Base-by-base conservation (phyloP, 345 rosid species). In the Eucalyptus cloeziana region DNA sequence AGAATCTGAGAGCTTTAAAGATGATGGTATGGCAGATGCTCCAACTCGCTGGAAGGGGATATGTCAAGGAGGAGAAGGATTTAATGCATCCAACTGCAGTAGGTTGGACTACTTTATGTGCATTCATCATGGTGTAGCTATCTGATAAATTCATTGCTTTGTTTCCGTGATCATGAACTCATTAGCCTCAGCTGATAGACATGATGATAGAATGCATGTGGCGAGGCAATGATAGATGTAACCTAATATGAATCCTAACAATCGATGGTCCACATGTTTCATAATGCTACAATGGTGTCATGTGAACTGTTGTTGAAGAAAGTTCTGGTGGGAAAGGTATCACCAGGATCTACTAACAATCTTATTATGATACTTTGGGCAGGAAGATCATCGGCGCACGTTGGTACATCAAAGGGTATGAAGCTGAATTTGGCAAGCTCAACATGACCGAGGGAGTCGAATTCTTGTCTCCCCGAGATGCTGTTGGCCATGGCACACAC, bases 11-110 rank as follows among this genome's bases (percentile, higher is more conserved):
- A 94, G 96, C 89, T 96, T 96, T 87, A 91, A 83, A 8, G 95
- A 94, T 87, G 89, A 92, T 8, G 94, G 93, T 79, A 90, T 96
- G 86, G 91, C 87, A 69, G 91, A 89, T 12, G 64, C 95, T 88
- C 97, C 97, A 2, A 71, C 92, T 21, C 90, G 87, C 22, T 95
- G 98, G 98, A 94, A 92, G 13, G 95, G 98, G 85, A 87, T 85
- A 92, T 96, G 97, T 89, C 91, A 93, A 86, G 91, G 92, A 86
- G 96, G 96, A 40, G 91, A 93, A 86, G 86, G 80, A 62, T 96
- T 96, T 90, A 90, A 92, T 49, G 88, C 43, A 22, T 60, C 91
- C 58, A 81, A 80, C 37, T 96, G 97, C 92, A 94, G 93, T 58
- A 91, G 90, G 94, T 93, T 76, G 47, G 83, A 21, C 83, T 37